Base-by-base conservation (phyloP, 2,329 filamentous ascomycete genomes). In the Parastagonospora avenae region DNA sequence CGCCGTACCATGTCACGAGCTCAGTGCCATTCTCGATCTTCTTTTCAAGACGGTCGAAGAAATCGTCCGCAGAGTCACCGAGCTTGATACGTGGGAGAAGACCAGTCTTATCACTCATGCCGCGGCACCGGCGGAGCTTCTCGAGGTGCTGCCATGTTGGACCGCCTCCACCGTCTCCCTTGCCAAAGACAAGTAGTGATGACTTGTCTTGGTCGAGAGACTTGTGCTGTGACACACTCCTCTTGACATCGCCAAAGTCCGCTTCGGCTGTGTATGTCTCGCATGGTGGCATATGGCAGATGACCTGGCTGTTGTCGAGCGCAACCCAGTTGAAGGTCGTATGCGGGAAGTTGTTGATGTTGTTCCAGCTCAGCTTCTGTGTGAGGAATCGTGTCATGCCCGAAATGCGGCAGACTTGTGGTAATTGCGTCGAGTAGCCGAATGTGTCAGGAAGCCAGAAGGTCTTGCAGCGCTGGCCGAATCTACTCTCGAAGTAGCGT, bases 371-470 rank as follows among this genome's bases (percentile, higher is more conserved):
- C 52, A 99, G 81, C 78, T 99, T 99, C 75, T 99, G 94, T 0
- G 94, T 99, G 67, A 99, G 89, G 80, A 99, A 99, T 30, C 93
- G 86, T 50, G 85, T 90, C 94, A 99, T 97, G 15, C 92, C 93
- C n/a, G 94, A 90, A 27, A 97, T 79, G 3, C 93, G 89, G 71
- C 92, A 97, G 36, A 99, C 80, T 70, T 99, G 94, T 10, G 94
- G 94, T 36, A 99, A 83, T 74, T 99, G 94, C 42, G 89, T 89
- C 0, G 92, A 97, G 76, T 99, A 99, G 11, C 94, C 94, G 76
- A 99, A 99, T 0, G 94, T 99, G 73, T 99, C 94, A 1, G 94
- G 94, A 6, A 99, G 82, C 94, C 94, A 99, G 76, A 99, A 99
- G 0, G 94, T 97, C 60, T 85, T 85, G 74, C 88, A 93, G 57